Conservation (phyloP, 495 filamentous ascomycete genomes). For the Penicillium subrubescens region DNA sequence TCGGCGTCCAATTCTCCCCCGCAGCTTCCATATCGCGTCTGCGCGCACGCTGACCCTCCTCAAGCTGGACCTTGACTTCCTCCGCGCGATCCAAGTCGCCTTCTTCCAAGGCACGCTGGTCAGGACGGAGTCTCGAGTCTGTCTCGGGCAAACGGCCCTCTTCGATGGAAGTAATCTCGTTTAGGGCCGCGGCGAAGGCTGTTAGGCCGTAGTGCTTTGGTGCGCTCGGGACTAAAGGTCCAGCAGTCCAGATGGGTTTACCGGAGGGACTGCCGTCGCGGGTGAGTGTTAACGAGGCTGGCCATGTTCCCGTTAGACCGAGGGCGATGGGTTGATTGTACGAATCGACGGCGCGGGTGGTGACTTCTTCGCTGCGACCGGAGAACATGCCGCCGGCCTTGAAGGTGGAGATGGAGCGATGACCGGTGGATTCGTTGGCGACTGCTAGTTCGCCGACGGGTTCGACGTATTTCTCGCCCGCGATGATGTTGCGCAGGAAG, state of each 20-base stretch:
- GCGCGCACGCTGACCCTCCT: slow-evolving; percentile 80
- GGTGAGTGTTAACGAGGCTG: slow-evolving; percentile 62
- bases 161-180: slow-evolving; percentile 85
- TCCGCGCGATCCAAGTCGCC: slow-evolving; percentile 85
- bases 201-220: slow-evolving; percentile 84
- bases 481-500: slow-evolving; percentile 94
- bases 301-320: slow-evolving; percentile 83
- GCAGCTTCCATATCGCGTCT: slow-evolving; percentile 72
- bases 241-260: slow-evolving; percentile 75
- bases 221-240: slow-evolving; percentile 72
- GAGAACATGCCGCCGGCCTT: slow-evolving; percentile 95
- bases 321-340: slow-evolving; percentile 62
- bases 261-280: slow-evolving; percentile 57
- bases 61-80: slow-evolving; percentile 75
- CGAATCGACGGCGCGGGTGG: slow-evolving; percentile 66
- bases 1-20: slow-evolving; percentile 69
- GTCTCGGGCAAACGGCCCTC: slow-evolving; percentile 71
- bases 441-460: slow-evolving; percentile 87
- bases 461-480: slow-evolving; percentile 97
- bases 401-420: slow-evolving; percentile 80
- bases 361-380: slow-evolving; percentile 87
- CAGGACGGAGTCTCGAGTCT: slow-evolving; percentile 82
- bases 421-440: slow-evolving; percentile 75
- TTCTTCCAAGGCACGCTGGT: slow-evolving; percentile 84
- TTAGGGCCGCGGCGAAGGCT: slow-evolving; percentile 79